phyloP scores from a whole-genome alignment of 306 rosid genomes.

The Astragalus glycyphyllos region DNA sequence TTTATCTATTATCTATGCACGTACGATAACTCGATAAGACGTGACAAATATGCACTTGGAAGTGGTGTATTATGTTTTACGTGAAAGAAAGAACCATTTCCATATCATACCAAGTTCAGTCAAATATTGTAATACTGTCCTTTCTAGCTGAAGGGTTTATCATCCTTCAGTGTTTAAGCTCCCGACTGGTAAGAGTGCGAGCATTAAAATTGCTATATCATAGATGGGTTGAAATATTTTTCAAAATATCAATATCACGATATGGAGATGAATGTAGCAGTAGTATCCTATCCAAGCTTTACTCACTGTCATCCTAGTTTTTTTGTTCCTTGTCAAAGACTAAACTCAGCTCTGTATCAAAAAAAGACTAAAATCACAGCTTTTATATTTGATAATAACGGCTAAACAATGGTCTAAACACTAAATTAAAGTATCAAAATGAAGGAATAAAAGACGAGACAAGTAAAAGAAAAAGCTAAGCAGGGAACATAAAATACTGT shows the following conservation, averaged over 20 bases:
- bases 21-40: neutral
- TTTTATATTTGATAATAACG: no score
- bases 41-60: neutral
- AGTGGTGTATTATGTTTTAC: constrained; percentile 2
- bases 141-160: neutral
- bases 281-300: no score
- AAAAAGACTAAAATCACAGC: no score
- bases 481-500: no score
- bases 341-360: no score
- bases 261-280: no score
- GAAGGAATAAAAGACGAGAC: neutral
- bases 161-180: neutral
- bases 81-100: neutral
- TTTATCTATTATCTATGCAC: neutral
- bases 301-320: no score
- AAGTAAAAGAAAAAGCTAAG: neutral
- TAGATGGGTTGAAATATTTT: no score
- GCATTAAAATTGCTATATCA: no score
- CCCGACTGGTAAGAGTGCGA: no score
- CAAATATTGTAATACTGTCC: neutral
- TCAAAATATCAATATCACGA: no score
- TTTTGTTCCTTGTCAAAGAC: no score
- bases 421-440: neutral
- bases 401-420: neutral
- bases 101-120: neutral